Base-by-base conservation (phyloP, 1,284 basidiomycete genomes). In the Amylostereum areolatum region DNA sequence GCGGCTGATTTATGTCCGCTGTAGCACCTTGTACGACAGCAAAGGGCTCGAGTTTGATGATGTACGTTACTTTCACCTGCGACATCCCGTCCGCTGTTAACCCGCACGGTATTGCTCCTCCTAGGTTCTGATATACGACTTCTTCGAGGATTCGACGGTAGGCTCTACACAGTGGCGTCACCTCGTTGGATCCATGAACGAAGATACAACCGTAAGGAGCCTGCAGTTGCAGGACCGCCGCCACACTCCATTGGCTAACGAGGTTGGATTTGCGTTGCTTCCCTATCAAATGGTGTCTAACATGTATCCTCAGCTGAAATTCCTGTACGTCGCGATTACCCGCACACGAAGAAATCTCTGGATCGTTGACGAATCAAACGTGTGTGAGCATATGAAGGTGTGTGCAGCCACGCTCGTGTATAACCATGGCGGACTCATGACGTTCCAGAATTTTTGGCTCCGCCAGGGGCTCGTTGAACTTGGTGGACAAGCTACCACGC, bases 321-420 rank as follows among this genome's bases (percentile, higher is more conserved):
- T 32, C 41, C 32, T 48, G 4, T 48, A 48, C 27, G 47, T 48
- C 25, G 47, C 47, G 6, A 48, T 48, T 11, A 48, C 47, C 9
- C 37, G 47, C 7, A 43, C 39, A 3, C 39, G 39, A 11, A 27
- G 41, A 9, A 43, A 34, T 12, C 29, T 48, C 3, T 48, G 47
- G 47, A 31, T 48, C 18, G n/a, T 48, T 11, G 47, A 48, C 29
- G 28, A 24, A 10, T 42, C 47, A 11, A 30, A 29, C 6, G 10
- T 9, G 7, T 30, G 30, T 9, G 47, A 18, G 10, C 47, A 39
- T 3, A 44, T 48, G 41, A 43, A 32, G 24, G 47, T 48, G 12
- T 27, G 33, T 33, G 8, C 5, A 27, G 41, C 28, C 6, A 4
- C 45, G 24, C 18, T 18, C 18, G 18, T 18, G 18, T 18, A 18